Evolutionary conservation across 805 yeast genomes (phyloP), one percentile per base, ranked within the genome.

Genomic region (Suhomyces pyralidae): DNA sequence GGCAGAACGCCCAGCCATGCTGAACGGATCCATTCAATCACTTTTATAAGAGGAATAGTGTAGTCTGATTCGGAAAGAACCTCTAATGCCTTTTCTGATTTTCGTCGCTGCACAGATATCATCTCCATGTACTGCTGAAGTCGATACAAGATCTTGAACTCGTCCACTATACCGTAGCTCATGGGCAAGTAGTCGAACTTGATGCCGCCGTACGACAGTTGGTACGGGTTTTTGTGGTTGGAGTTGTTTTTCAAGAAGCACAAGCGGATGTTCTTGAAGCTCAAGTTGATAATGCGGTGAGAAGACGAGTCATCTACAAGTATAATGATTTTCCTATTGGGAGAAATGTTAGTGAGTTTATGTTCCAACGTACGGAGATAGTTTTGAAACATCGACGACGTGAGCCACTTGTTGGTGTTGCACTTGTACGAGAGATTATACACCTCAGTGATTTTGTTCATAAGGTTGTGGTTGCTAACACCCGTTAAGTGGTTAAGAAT

Each of bases 151-250:
- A 82, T 73, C 59, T 82, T 82, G 61, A 84, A 81, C 58, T 84
- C 88, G 53, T 81, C 82, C 40, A 81, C 73, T 3, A 84, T 80
- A 3, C 89, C 89, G 77, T 84, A 82, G 54, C 77, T 80, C 74
- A 83, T 82, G 7, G 88, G 88, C 32, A 82, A 63, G 59, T 81
- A 82, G 58, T 77, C 78, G 49, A 83, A 69, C 54, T 77, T 81
- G 32, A 78, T 70, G 40, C 83, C 84, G 34, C 78, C 66, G 51
- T 59, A 65, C 9, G 63, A 55, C 5, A 73, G 65, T 45, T 61
- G 64, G 57, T 63, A 70, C 0, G 75, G 73, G 45, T 69, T 72
- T 48, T 67, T 71, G 52, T 71, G 74, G 47, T 66, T 70, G 25
- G 70, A 61, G 32, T 72, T 71, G 53, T 74, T 73, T 49, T 73